These are phyloP conservation scores for Oryza rufipogon DNA, from an alignment of 176 grass and related monocot genomes.

Conservation along the genomic window DNA sequence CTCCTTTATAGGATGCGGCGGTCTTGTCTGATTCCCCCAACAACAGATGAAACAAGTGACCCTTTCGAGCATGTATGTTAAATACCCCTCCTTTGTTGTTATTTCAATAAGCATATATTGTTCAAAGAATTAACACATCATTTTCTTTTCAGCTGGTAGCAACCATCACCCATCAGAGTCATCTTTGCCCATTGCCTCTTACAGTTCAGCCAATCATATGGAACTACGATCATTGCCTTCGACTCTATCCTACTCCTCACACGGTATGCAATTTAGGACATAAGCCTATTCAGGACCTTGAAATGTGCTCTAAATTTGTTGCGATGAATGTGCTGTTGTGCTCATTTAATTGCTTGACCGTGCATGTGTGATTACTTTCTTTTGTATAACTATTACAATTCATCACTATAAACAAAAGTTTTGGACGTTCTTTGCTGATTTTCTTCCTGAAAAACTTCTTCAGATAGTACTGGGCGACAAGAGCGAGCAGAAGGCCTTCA, in stretches of 20 bases:
- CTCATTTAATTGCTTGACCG: constrained; percentile 32
- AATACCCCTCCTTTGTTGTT: background rate
- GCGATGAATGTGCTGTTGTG: constrained; percentile 28
- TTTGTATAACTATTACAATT: background rate
- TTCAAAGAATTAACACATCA: constrained; percentile 21
- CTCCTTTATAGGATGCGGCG: constrained; percentile 95
- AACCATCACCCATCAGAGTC: constrained; percentile 96
- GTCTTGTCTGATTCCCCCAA: constrained; percentile 79
- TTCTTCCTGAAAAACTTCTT: constrained; percentile 37
- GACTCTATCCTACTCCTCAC: constrained; percentile 92
- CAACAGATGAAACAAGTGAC: constrained; percentile 84
- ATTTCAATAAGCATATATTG: background rate
- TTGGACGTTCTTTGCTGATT: constrained; percentile 29
- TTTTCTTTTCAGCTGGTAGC: constrained; percentile 80
- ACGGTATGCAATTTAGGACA: constrained; percentile 58
- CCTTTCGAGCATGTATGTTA: constrained; percentile 84
- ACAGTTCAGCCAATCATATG: constrained; percentile 98
- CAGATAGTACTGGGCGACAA: constrained; percentile 96
- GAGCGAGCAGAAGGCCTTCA: constrained; percentile 96
- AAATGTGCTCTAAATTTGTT: constrained; percentile 10
- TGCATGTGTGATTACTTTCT: background rate
- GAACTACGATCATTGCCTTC: constrained; percentile 97
- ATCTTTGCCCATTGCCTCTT: constrained; percentile 95
- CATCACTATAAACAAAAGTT: background rate
- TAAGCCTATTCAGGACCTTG: background rate